phyloP scores from a whole-genome alignment of 2,329 filamentous ascomycete genomes.

The Apiospora arundinis region DNA sequence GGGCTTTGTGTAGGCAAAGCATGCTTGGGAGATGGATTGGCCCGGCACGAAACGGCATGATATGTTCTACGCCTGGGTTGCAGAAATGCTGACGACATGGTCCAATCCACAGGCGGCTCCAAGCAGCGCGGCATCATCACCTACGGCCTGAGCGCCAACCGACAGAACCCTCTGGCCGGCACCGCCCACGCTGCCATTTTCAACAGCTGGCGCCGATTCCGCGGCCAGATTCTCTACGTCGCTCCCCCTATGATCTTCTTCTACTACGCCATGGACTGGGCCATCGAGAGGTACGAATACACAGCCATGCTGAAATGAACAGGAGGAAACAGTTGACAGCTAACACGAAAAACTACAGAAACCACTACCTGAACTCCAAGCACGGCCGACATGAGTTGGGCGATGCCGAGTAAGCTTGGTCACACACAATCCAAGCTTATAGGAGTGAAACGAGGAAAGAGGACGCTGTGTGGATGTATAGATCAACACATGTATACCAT shows the following conservation, averaged over 20 bases:
- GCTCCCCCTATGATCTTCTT: conserved; percentile 76
- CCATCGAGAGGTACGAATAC: conserved; percentile 74
- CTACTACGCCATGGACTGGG: conserved; percentile 89
- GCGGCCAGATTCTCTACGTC: conserved; percentile 86
- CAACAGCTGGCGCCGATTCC: conserved; percentile 89
- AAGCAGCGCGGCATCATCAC: conserved; percentile 69
- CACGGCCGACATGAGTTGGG: conserved; percentile 25
- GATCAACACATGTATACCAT: conserved; percentile 28
- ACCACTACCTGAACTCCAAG: conserved; percentile 29
- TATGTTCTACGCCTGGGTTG: neutral
- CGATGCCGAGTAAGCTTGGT: conserved; percentile 23
- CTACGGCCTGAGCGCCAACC: conserved; percentile 84
- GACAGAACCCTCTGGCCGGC: conserved; percentile 84
- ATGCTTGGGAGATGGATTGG: neutral
- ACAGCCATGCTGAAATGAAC: neutral
- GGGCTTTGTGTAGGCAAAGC: neutral
- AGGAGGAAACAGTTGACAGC: neutral
- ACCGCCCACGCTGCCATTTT: conserved; percentile 82
- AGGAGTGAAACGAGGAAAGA: neutral
- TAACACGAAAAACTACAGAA: conserved; percentile 19
- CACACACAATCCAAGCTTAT: neutral
- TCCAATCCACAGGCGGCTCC: conserved; percentile 53
- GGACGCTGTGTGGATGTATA: conserved; percentile 19
- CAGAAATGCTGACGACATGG: conserved; percentile 16
- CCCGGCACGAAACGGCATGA: neutral